These are phyloP conservation scores for Botrytis elliptica DNA, from an alignment of 2,329 filamentous ascomycete genomes.

Conservation along the genomic window DNA sequence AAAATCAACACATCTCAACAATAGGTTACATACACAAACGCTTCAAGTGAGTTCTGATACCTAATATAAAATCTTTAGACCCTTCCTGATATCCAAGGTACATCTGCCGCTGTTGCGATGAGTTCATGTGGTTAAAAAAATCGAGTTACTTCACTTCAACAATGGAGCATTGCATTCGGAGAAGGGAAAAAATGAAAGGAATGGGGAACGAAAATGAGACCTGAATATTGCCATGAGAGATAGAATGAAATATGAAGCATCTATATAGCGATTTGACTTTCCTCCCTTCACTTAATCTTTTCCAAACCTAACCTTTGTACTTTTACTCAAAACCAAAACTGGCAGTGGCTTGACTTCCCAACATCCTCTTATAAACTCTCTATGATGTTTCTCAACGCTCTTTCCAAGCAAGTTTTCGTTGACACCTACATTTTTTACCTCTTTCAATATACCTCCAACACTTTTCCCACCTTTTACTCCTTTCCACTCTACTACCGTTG, in stretches of 20 bases:
- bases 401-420: slow-evolving; percentile 20
- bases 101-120: neutral
- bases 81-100: neutral
- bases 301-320: slow-evolving; percentile 3
- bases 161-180: neutral
- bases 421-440: slow-evolving; percentile 21
- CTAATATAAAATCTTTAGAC: neutral
- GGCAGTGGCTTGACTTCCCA: slow-evolving; percentile 21
- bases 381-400: slow-evolving; percentile 18
- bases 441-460: slow-evolving; percentile 6
- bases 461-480: neutral
- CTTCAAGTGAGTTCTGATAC: neutral
- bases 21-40: neutral
- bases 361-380: slow-evolving; percentile 21
- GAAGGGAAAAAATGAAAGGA: neutral
- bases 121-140: neutral
- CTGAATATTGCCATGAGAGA: neutral
- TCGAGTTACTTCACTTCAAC: neutral
- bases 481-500: slow-evolving; percentile 5
- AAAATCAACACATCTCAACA: neutral
- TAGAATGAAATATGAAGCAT: neutral
- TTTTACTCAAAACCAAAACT: slow-evolving; percentile 22
- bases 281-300: slow-evolving; percentile 23
- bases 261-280: too few species aligned
- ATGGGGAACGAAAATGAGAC: neutral